Percentiles rank a stretch among this genome's conserved stretches.
These are phyloP conservation scores for Chaetothyriales sp. DNA, from an alignment of 2,329 filamentous ascomycete genomes.

Conservation along the genomic window DNA sequence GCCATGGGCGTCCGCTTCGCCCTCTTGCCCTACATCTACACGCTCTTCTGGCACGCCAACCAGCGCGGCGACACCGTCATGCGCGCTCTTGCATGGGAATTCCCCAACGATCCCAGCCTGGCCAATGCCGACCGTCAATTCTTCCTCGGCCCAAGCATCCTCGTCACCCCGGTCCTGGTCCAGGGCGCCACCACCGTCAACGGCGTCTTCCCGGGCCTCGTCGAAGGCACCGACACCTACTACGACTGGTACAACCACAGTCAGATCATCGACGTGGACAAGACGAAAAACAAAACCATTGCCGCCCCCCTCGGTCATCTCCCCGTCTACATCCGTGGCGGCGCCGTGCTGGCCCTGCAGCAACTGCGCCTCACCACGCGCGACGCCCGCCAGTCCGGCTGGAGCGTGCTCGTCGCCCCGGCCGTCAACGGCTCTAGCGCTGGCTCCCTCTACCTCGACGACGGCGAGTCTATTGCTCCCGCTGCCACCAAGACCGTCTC, in stretches of 20 bases:
- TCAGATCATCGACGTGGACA: slow-evolving; percentile 37
- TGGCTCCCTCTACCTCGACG: slow-evolving; percentile 58
- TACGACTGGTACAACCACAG: slow-evolving; percentile 69
- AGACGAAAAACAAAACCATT: slow-evolving; percentile 42
- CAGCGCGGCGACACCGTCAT: slow-evolving; percentile 55
- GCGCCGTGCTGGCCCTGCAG: slow-evolving; percentile 53
- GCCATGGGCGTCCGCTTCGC: slow-evolving; percentile 60
- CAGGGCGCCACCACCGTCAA: slow-evolving; percentile 48
- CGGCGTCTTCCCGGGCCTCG: slow-evolving; percentile 56
- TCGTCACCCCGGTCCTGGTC: slow-evolving; percentile 53
- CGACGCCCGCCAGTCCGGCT: slow-evolving; percentile 49
- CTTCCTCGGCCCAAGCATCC: slow-evolving; percentile 50
- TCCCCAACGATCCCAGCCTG: slow-evolving; percentile 55
- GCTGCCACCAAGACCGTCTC: slow-evolving; percentile 41
- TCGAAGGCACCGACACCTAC: slow-evolving; percentile 42
- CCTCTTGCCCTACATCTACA: slow-evolving; percentile 64
- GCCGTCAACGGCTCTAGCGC: slow-evolving; percentile 40
- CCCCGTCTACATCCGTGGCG: slow-evolving; percentile 57
- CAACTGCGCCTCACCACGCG: slow-evolving; percentile 54
- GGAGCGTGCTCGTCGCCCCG: slow-evolving; percentile 53
- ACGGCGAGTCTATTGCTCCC: slow-evolving; percentile 53
- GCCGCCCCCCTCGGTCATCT: slow-evolving; percentile 53
- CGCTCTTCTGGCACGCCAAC: slow-evolving; percentile 54
- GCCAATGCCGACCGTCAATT: slow-evolving; percentile 58
- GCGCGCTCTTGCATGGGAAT: slow-evolving; percentile 58